These are phyloP conservation scores for Dendrobium chrysotoxum DNA, from an alignment of 106 monocot species.

Conservation along the genomic window DNA sequence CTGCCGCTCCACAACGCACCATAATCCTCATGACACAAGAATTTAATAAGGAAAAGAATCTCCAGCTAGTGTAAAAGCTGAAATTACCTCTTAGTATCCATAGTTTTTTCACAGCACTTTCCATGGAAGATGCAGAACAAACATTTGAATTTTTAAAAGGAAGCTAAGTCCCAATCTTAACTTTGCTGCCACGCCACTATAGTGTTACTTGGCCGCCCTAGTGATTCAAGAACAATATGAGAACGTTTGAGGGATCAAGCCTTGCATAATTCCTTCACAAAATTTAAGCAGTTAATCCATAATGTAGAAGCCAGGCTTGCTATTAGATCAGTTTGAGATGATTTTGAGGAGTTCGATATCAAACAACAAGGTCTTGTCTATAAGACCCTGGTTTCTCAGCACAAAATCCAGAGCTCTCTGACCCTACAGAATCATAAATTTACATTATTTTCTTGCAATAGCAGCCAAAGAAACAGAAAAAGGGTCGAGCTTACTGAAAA, in stretches of 20 bases:
- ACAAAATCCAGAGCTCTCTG: slow-evolving; percentile 96
- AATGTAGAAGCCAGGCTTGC: not conserved
- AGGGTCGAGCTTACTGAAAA: slow-evolving; percentile 57
- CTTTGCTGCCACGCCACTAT: no score
- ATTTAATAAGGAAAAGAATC: no score
- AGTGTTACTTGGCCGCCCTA: no score
- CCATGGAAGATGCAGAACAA: not conserved
- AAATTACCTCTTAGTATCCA: no score
- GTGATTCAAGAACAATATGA: no score
- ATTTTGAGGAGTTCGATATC: slow-evolving; percentile 90
- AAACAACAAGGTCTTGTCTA: slow-evolving; percentile 93
- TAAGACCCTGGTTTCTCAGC: slow-evolving; percentile 87
- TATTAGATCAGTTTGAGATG: slow-evolving; percentile 29
- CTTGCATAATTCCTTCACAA: no score
- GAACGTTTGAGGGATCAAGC: no score
- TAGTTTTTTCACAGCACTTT: not conserved
- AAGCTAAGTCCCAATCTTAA: no score
- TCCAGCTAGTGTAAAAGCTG: no score
- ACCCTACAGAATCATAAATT: slow-evolving; percentile 36
- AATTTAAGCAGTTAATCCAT: not conserved
- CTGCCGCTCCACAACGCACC: no score
- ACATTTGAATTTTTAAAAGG: not conserved
- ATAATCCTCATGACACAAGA: no score
- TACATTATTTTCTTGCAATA: not conserved
- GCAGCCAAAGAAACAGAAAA: not conserved